Base-by-base conservation (phyloP, 2,329 filamentous ascomycete species). In the Fusarium sp. region DNA sequence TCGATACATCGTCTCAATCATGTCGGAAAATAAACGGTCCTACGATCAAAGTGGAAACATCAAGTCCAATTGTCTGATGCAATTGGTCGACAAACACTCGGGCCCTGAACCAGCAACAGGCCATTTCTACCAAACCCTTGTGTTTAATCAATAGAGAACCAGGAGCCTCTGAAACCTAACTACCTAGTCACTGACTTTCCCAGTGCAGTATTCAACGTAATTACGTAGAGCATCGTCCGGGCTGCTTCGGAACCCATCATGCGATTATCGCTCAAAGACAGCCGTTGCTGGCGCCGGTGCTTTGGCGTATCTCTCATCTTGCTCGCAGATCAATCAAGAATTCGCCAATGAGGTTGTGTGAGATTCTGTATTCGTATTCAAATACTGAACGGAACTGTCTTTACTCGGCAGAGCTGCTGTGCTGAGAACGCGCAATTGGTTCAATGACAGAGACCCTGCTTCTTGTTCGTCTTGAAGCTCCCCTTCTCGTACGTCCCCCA, bases 221-320 rank as follows among this genome's bases (percentile, higher is more conserved):
- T n/a, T n/a, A n/a, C n/a, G n/a, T 19, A 23, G 23, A 32, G 35
- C 23, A n/a, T n/a, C 39, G 23, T 15, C 19, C 57, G 56, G 67
- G 58, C 53, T 58, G n/a, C 39, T 42, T 67, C 67, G 67, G 63
- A 62, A 47, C 57, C 25, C 50, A 66, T 70, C 67, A 68, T 68
- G 65, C 67, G 44, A 70, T 58, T 68, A 33, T 61, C 46, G 31
- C 39, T 41, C 57, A 65, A 65, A 68, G 46, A 67, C 60, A 48
- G 45, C 57, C 53, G 64, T 69, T 67, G 27, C 19, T 53, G 37
- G 47, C 43, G 17, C 48, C 49, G 57, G 48, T 61, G 49, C 49
- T 65, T 65, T 61, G 51, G 46, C 57, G 43, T 56, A 57, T 57
- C 31, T 57, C 31, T 37, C 39, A 53, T 56, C 31, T 50, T 44